Evolutionary conservation across 176 grass and related monocot genomes (phyloP).

Genomic region (Luzula sylvatica): DNA sequence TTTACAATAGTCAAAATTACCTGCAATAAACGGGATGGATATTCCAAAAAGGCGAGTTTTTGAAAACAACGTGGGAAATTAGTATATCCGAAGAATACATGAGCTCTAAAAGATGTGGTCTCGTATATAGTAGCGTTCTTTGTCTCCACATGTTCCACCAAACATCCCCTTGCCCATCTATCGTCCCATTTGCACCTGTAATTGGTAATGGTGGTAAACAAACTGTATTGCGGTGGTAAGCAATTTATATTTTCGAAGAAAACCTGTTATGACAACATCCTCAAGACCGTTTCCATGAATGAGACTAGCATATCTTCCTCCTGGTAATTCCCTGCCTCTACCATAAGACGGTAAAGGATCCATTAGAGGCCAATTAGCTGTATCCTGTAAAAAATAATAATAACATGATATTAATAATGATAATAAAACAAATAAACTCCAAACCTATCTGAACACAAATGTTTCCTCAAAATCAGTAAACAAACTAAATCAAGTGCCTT

Average conservation of each 20-base stretch:
- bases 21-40: conserved; percentile 97
- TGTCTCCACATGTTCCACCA: conserved; percentile 99
- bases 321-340: conserved; percentile 70
- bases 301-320: conserved; percentile 76
- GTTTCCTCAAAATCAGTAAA: not conserved
- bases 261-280: conserved; percentile 92
- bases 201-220: too few relatives aligned
- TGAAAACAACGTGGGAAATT: conserved; percentile 63
- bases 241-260: too few relatives aligned
- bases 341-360: conserved; percentile 84
- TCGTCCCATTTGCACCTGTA: conserved; percentile 75
- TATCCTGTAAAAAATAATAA: conserved; percentile 41
- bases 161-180: conserved; percentile 74
- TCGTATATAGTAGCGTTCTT: conserved; percentile 57
- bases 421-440: conserved; percentile 1
- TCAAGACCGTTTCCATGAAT: conserved; percentile 71
- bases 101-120: conserved; percentile 67
- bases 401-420: not conserved
- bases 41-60: conserved; percentile 88
- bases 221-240: too few relatives aligned
- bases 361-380: conserved; percentile 65
- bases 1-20: conserved; percentile 16
- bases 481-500: not conserved
- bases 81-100: conserved; percentile 69
- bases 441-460: not conserved